Conservation (phyloP, 176 grass and related monocot species). For the Carex kokanica region DNA sequence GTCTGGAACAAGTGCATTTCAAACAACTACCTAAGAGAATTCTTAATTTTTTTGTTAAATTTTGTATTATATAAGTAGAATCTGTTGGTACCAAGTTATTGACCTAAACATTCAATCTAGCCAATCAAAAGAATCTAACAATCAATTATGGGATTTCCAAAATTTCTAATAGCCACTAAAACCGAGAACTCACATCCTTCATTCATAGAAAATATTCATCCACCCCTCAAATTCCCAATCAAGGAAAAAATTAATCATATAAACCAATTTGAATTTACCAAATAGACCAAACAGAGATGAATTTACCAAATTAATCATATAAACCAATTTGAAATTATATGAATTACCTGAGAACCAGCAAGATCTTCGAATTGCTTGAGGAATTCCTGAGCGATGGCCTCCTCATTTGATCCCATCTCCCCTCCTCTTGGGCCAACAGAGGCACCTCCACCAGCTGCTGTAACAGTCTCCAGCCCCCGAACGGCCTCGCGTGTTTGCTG, state of each 20-base stretch:
- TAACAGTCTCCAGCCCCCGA: slow-evolving; percentile 77
- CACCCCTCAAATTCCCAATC: background rate
- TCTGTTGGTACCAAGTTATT: background rate
- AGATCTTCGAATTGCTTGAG: slow-evolving; percentile 99
- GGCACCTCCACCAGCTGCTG: slow-evolving; percentile 17
- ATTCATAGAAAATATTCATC: background rate
- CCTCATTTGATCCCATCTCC: slow-evolving; percentile 44
- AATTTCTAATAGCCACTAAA: background rate
- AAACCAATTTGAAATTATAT: slow-evolving; percentile 3
- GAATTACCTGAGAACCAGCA: slow-evolving; percentile 68
- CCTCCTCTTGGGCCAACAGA: background rate
- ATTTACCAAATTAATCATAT: background rate
- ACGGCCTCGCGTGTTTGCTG: slow-evolving; percentile 83
- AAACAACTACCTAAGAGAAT: background rate
- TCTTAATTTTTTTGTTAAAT: background rate
- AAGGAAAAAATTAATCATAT: background rate
- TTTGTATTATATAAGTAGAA: background rate
- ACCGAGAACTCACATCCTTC: background rate
- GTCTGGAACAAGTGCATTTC: too few species aligned
- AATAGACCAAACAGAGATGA: background rate
- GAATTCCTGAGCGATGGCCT: slow-evolving; percentile 94
- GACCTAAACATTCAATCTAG: background rate
- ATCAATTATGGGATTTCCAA: background rate
- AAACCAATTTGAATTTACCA: slow-evolving; percentile 2
- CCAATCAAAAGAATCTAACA: background rate